Evolutionary conservation across 768 basidiomycete species (phyloP).

Genomic region (Lactarius tabidus): DNA sequence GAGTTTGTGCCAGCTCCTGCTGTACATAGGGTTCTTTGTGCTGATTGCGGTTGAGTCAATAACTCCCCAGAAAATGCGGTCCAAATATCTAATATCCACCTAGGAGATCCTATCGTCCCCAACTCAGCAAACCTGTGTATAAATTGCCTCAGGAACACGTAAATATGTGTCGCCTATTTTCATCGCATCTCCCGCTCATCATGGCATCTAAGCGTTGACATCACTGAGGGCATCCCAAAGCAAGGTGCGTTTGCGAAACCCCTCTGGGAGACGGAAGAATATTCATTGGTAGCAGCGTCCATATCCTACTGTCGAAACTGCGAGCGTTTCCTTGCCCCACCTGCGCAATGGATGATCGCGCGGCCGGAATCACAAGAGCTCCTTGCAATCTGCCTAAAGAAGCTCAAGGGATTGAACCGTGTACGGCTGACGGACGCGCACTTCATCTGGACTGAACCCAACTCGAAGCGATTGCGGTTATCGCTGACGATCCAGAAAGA

Average conservation of each 20-base stretch:
- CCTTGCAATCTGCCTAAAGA: constrained; percentile 90
- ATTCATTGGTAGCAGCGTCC: constrained; percentile 48
- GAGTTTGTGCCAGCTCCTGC: constrained; percentile 74
- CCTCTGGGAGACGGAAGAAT: not conserved
- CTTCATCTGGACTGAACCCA: constrained; percentile 99
- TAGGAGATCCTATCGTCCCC: constrained; percentile 82
- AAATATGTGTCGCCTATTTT: constrained; percentile 29
- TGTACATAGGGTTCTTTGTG: constrained; percentile 80
- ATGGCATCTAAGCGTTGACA: constrained; percentile 64
- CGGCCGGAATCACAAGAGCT: constrained; percentile 90
- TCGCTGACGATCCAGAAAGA: constrained; percentile 99
- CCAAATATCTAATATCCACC: constrained; percentile 14
- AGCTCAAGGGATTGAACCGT: constrained; percentile 90
- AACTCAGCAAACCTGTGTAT: constrained; percentile 93
- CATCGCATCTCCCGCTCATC: not conserved
- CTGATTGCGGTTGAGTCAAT: constrained; percentile 68
- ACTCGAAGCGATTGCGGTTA: constrained; percentile 87
- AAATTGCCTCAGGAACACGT: constrained; percentile 84
- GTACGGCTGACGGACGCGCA: constrained; percentile 97
- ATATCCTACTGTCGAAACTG: constrained; percentile 94
- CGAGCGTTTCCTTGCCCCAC: constrained; percentile 92
- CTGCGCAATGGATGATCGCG: constrained; percentile 78
- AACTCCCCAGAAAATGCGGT: not conserved
- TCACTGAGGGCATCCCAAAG: constrained; percentile 97
- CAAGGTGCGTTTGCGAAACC: constrained; percentile 54